Base-by-base conservation (phyloP, 352 stramenopile genomes). In the Blastocystis sp. region DNA sequence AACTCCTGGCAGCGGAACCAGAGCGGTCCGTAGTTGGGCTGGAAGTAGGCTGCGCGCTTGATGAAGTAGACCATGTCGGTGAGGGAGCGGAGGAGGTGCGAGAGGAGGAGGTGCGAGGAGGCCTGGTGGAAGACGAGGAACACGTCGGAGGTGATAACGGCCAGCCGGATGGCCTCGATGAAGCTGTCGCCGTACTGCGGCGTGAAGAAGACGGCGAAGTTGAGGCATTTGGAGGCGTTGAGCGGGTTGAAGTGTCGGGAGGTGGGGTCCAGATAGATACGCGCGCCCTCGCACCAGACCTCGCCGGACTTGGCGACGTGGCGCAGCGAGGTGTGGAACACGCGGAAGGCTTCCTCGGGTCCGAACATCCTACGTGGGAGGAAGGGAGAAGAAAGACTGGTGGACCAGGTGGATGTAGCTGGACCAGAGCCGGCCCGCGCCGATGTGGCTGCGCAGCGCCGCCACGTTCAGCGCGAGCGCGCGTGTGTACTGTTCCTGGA, bases 141-240 rank as follows among this genome's bases (percentile, higher is more conserved):
- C 6, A 42, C 49, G 40, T 88, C 71, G 27, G 75, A 88, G 16
- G 44, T n/a, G 9, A 87, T 18, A 64, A 88, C 86, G 29, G 64
- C 72, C 24, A 72, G 27, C 7, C 64, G 79, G 34, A 87, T 81
- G 0, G 51, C 64, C 53, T 95, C 92, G 27, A 95, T 88, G 87
- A 95, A 95, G 61, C 89, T 91, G 85, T 95, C 92, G 36, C 92
- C 92, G 79, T 94, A 96, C 86, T 96, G 92, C 42, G 92, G 92
- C 14, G 92, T 96, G 87, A 96, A 96, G 85, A 91, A 91, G 44
- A 92, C 91, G 29, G 92, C 92, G 90, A 94, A 96, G 46, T 88
- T 89, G 16, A 96, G 87, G 84, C 93, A 92, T 29, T 89, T 88
- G 0, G 87, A 86, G 59, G 91, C 91, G 24, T 87, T 87, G 49